Evolutionary conservation across 352 stramenopile genomes (phyloP).

Genomic region (Phytophthora pseudosyringae): DNA sequence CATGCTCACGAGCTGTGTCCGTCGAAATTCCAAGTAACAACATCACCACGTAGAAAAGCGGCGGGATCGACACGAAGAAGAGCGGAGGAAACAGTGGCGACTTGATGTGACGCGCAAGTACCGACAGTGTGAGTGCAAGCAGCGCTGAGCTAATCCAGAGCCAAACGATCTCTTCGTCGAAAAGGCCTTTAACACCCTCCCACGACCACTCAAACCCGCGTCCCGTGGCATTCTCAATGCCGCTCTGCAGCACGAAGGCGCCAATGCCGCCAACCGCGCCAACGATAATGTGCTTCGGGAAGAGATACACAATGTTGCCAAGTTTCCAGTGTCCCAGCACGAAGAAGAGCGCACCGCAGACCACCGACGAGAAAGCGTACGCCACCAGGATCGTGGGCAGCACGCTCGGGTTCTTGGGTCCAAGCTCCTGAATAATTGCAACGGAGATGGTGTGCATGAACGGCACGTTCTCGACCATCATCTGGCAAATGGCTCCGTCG

Average conservation of each 20-base stretch:
- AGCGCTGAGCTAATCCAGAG: constrained; percentile 73
- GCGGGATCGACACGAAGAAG: constrained; percentile 83
- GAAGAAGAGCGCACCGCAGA: constrained; percentile 92
- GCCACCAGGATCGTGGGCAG: constrained; percentile 93
- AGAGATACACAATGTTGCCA: constrained; percentile 93
- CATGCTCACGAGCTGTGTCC: constrained; percentile 62
- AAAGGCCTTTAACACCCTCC: constrained; percentile 55
- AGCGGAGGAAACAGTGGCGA: constrained; percentile 77
- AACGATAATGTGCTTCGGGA: constrained; percentile 95
- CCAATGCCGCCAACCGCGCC: constrained; percentile 95
- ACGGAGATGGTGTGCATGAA: constrained; percentile 94
- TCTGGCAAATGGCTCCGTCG: constrained; percentile 77
- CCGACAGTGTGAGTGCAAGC: constrained; percentile 53
- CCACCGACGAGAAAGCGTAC: constrained; percentile 89
- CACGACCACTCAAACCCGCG: constrained; percentile 66
- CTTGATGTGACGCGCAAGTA: constrained; percentile 62
- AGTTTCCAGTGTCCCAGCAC: constrained; percentile 89
- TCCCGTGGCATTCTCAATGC: constrained; percentile 87
- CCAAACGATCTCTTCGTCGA: constrained; percentile 59
- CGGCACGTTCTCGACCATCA: constrained; percentile 97
- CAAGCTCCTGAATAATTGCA: constrained; percentile 86
- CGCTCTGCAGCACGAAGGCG: constrained; percentile 86
- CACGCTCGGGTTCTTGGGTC: constrained; percentile 66
- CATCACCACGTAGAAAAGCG: constrained; percentile 79
- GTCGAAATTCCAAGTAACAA: constrained; percentile 54